Evolutionary conservation across 176 grass and related monocot species (phyloP).

Genomic region (Carex pumila): DNA sequence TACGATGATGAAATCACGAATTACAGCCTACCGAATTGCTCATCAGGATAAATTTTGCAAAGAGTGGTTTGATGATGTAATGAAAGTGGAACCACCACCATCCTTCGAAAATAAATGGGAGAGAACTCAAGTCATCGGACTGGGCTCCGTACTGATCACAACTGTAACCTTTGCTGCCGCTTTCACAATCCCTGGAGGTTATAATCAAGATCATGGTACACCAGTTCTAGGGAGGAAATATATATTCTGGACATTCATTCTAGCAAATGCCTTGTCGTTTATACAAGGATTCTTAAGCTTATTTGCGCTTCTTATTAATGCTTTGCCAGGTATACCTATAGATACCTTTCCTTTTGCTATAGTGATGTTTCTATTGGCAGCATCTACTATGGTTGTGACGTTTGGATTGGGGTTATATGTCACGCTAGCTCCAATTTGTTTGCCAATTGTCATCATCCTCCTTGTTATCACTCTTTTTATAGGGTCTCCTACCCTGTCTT

Average conservation of each 20-base stretch:
- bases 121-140: neutral
- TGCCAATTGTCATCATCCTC: neutral
- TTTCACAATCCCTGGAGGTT: neutral
- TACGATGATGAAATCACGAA: too few species aligned
- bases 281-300: neutral
- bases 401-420: neutral
- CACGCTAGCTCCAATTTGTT: neutral
- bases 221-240: neutral
- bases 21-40: too few species aligned
- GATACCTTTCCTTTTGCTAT: rapidly evolving
- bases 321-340: neutral
- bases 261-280: neutral
- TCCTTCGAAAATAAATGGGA: neutral
- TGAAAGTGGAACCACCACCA: too few species aligned
- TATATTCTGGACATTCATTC: neutral
- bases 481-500: neutral
- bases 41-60: too few species aligned
- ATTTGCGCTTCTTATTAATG: neutral
- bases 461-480: neutral
- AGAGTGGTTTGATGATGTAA: too few species aligned
- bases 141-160: neutral
- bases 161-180: neutral
- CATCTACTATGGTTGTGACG: neutral
- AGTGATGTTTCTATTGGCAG: neutral
- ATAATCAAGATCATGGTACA: neutral